Evolutionary conservation across 495 filamentous ascomycete species (phyloP).

Genomic region (Neurospora terricola): DNA sequence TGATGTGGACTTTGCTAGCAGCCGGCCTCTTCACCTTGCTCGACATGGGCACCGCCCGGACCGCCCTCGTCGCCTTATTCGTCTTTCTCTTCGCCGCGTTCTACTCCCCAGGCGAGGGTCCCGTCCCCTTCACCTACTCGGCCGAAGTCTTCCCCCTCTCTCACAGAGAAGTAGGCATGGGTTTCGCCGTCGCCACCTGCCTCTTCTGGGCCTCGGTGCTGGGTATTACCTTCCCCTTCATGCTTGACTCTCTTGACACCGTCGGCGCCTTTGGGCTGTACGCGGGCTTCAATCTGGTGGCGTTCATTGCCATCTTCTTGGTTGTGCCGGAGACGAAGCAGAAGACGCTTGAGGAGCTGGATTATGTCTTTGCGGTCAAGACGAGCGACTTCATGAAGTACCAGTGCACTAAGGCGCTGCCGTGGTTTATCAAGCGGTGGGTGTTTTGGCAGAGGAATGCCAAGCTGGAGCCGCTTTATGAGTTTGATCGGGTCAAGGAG

Average conservation of each 20-base stretch:
- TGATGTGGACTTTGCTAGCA: conserved; percentile 69
- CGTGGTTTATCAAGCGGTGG: conserved; percentile 60
- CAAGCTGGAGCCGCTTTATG: conserved; percentile 53
- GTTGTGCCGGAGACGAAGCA: conserved; percentile 61
- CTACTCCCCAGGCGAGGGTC: conserved; percentile 72
- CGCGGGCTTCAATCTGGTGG: conserved; percentile 52
- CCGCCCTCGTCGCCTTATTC: conserved; percentile 58
- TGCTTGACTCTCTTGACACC: conserved; percentile 42
- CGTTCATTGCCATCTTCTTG: conserved; percentile 58
- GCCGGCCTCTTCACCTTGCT: conserved; percentile 65
- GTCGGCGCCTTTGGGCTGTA: conserved; percentile 52
- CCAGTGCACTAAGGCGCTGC: conserved; percentile 52
- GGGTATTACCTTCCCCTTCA: conserved; percentile 53
- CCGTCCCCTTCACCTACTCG: conserved; percentile 72
- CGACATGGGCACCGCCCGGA: conserved; percentile 35
- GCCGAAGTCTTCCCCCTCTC: conserved; percentile 71
- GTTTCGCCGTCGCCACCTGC: conserved; percentile 58
- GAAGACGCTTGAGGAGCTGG: conserved; percentile 65
- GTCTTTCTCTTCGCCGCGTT: conserved; percentile 63
- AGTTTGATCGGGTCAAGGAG: conserved; percentile 25
- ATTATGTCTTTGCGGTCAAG: conserved; percentile 73
- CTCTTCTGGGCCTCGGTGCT: conserved; percentile 59
- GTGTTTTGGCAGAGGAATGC: conserved; percentile 48
- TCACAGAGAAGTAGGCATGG: conserved; percentile 68
- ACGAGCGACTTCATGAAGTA: conserved; percentile 52